Conservation (phyloP, 2,329 filamentous ascomycete genomes). For the Xylariaceae sp. region DNA sequence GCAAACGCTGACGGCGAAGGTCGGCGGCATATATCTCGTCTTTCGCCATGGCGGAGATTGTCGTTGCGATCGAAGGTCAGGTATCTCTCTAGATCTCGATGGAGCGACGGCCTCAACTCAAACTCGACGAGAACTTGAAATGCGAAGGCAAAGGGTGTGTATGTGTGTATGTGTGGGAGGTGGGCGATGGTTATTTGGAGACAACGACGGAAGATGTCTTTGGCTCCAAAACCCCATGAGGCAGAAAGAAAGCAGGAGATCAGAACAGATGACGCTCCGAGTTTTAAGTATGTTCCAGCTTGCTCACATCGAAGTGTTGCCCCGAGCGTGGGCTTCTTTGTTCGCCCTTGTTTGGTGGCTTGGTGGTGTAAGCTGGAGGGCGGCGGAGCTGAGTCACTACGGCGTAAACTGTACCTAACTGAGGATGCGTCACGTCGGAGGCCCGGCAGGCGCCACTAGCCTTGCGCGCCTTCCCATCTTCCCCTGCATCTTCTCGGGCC, state of each 20-base stretch:
- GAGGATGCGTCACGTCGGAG: neutral
- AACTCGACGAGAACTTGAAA: neutral
- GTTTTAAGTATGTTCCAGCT: neutral
- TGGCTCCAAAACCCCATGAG: neutral
- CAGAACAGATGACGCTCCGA: neutral
- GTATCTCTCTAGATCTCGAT: neutral
- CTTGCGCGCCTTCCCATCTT: neutral
- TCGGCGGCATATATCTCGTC: neutral
- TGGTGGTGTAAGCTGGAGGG: neutral
- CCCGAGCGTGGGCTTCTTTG: neutral
- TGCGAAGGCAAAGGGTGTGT: neutral
- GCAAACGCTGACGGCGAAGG: constrained; percentile 26
- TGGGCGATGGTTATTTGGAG: neutral
- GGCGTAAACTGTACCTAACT: neutral
- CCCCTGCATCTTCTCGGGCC: neutral
- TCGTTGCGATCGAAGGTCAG: neutral
- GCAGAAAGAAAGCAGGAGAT: neutral
- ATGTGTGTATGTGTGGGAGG: neutral
- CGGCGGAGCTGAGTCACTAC: neutral
- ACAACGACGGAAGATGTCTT: neutral
- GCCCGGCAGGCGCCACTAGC: neutral
- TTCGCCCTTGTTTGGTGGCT: neutral
- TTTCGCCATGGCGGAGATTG: neutral
- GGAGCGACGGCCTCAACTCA: too few species aligned
- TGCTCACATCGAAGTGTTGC: neutral